Base-by-base conservation (phyloP, 495 filamentous ascomycete species). In the Sphaerosporella brunnea region DNA sequence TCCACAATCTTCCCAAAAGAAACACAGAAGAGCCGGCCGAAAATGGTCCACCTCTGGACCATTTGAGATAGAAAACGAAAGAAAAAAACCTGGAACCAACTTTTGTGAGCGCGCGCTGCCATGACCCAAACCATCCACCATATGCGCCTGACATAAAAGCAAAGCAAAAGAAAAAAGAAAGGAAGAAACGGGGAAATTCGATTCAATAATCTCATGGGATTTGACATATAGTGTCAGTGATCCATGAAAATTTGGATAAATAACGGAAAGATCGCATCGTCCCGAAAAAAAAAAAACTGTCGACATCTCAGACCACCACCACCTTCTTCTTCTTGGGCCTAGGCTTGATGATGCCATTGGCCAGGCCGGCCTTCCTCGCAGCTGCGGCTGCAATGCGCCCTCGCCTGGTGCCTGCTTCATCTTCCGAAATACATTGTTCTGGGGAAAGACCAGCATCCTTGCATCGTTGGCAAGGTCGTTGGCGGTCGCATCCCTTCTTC, bases 401-500 rank as follows among this genome's bases (percentile, higher is more conserved):
- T 62, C 94, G 94, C 53, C 90, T 77, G 30, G 86, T 88, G 62
- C 94, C 95, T 28, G 81, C 82, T 62, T 97, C 90, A 51, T 97
- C 92, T 63, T 97, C 90, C 64, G 85, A 93, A 62, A 96, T 73
- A 62, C 90, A 97, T 40, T 83, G 80, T 34, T 96, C 87, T 45
- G 84, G 73, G 40, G 82, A 78, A 56, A 97, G 80, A 11, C 90
- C 90, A 21, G 92, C 90, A 66, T 97, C 90, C 61, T 84, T 83
- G 75, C 90, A 97, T 50, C 90, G 74, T 30, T 83, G 82, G 59
- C 90, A 97, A 9, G 90, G 90, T 34, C 90, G 78, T 59, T 94
- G 86, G 45, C 90, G 78, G 68, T 97, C 92, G 61, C 90, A 97
- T 4, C 90, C 90, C 66, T 97, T 97, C 72, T 97, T 97, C 63